These are phyloP conservation scores for Gossypium arboreum DNA, from an alignment of 345 rosid genomes.

Conservation along the genomic window DNA sequence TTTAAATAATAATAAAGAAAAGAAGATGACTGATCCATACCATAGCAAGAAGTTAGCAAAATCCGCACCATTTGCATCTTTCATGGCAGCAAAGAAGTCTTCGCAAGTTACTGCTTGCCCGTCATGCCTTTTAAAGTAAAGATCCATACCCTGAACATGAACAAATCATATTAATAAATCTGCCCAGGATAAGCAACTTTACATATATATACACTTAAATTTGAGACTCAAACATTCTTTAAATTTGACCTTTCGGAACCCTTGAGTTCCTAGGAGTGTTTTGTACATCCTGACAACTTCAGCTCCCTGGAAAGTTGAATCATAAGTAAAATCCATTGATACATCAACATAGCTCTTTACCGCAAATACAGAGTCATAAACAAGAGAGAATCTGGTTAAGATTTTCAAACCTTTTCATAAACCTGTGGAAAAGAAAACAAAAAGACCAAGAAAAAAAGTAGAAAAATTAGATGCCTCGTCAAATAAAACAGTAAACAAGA, in stretches of 20 bases:
- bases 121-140: slow-evolving; percentile 89
- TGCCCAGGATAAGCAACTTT: slow-evolving; percentile 5
- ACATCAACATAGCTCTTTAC: slow-evolving; percentile 13
- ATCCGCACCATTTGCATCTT: slow-evolving; percentile 93
- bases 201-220: neutral
- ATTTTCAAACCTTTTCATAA: slow-evolving; percentile 79
- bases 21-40: slow-evolving; percentile 33
- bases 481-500: slow-evolving; percentile 6
- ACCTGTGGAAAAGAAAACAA: slow-evolving; percentile 49
- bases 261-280: slow-evolving; percentile 82
- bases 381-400: neutral
- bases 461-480: slow-evolving; percentile 22
- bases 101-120: slow-evolving; percentile 99
- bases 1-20: neutral
- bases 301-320: slow-evolving; percentile 70
- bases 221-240: neutral
- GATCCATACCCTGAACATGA: slow-evolving; percentile 84
- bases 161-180: slow-evolving; percentile 14
- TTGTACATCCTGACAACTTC: slow-evolving; percentile 99
- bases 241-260: slow-evolving; percentile 76
- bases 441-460: slow-evolving; percentile 24
- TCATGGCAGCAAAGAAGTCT: slow-evolving; percentile 94
- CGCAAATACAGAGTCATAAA: neutral
- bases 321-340: slow-evolving; percentile 8
- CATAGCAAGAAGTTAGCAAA: slow-evolving; percentile 90